Evolutionary conservation across 225 moss, liverwort and hornwort species (phyloP).

Genomic region (Physcomitrellopsis africana): DNA sequence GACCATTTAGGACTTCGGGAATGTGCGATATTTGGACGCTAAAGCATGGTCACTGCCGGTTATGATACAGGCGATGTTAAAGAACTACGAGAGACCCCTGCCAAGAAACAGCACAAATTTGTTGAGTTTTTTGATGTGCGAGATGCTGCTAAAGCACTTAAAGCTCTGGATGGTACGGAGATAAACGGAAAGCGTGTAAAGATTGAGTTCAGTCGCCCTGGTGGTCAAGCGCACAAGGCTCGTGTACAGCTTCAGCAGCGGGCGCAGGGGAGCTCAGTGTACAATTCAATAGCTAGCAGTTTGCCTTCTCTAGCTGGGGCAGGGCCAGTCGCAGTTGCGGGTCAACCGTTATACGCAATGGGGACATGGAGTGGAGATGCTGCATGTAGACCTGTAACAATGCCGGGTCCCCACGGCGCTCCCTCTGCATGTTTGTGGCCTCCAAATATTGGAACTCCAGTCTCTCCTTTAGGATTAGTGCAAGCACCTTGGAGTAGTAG

Average conservation of each 20-base stretch:
- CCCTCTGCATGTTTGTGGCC: constrained; percentile 60
- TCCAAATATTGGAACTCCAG: constrained; percentile 58
- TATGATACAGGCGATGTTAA: constrained; percentile 56
- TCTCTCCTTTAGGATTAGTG: constrained; percentile 63
- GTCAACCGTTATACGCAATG: constrained; percentile 56
- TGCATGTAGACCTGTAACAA: constrained; percentile 46
- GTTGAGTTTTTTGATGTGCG: constrained; percentile 73
- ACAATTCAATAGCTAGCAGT: constrained; percentile 26
- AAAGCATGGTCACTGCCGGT: background rate
- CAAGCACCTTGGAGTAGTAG: constrained; percentile 61
- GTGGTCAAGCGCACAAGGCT: constrained; percentile 63
- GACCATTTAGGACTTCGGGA: background rate
- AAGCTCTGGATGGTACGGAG: constrained; percentile 61
- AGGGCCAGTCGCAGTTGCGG: constrained; percentile 51
- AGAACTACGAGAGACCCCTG: constrained; percentile 69
- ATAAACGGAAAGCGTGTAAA: constrained; percentile 68
- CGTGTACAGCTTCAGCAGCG: constrained; percentile 58
- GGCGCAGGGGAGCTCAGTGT: constrained; percentile 22
- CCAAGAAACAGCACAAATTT: constrained; percentile 68
- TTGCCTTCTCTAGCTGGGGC: constrained; percentile 52
- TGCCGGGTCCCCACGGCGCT: constrained; percentile 52
- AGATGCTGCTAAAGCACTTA: constrained; percentile 64
- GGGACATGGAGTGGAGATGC: constrained; percentile 65
- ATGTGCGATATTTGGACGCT: background rate
- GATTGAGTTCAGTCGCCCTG: constrained; percentile 76